These are phyloP conservation scores for Dictyostelium discoideum DNA, from an alignment of 78 protist species.

Conservation along the genomic window DNA sequence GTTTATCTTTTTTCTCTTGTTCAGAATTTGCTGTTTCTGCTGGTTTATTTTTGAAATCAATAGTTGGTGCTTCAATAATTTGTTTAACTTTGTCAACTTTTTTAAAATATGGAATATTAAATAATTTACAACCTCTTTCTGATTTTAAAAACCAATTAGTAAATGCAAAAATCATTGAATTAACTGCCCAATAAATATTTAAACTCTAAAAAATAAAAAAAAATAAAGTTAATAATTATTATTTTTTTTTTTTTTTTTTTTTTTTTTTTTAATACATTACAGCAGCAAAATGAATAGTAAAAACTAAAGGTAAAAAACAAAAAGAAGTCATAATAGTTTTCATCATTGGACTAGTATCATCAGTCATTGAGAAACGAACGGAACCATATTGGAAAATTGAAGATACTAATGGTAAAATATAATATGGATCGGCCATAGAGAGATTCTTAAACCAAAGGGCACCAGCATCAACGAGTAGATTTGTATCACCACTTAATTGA, in stretches of 20 bases:
- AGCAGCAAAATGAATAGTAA: constrained; percentile 36
- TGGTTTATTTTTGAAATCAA: neutral
- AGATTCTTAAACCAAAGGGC: constrained; percentile 36
- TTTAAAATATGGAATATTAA: neutral
- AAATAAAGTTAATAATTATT: too few species aligned
- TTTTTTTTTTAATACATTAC: neutral
- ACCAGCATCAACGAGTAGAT: neutral
- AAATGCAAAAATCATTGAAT: constrained; percentile 1
- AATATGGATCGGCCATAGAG: constrained; percentile 26
- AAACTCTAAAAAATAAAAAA: neutral
- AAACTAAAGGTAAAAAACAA: constrained; percentile 36
- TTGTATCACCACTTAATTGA: constrained; percentile 11
- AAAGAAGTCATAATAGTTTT: constrained; percentile 13
- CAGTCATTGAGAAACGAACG: neutral
- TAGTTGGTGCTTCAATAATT: neutral
- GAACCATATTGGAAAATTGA: constrained; percentile 9
- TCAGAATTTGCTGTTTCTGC: neutral
- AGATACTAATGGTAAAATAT: constrained; percentile 9
- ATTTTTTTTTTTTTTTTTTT: neutral
- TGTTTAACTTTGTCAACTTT: neutral
- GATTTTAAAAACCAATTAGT: constrained; percentile 20
- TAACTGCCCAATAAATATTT: constrained; percentile 38
- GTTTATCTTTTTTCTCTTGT: neutral
- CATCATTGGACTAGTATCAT: constrained; percentile 2
- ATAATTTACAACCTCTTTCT: neutral